Conservation (phyloP, 2,329 filamentous ascomycete species). For the Colletotrichum gigasporum region DNA sequence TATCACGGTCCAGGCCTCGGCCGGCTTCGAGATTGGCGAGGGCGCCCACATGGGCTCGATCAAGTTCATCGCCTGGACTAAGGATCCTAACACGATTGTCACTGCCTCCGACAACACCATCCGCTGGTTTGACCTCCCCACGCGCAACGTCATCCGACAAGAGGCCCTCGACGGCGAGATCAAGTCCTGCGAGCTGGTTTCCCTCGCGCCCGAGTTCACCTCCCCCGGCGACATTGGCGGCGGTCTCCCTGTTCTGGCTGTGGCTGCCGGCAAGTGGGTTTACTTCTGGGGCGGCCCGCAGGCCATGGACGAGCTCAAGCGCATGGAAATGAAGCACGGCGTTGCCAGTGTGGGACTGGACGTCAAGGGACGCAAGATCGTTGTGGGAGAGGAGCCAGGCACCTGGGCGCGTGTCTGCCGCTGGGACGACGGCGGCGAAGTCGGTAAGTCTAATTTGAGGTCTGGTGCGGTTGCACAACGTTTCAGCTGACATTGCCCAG, state of each 20-base stretch:
- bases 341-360: conserved; percentile 93
- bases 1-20: conserved; percentile 65
- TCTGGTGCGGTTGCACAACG: background rate
- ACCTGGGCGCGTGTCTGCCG: conserved; percentile 98
- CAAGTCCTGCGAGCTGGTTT: conserved; percentile 90
- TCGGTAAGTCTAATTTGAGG: conserved; percentile 61
- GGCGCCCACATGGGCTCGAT: conserved; percentile 88
- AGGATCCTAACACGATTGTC: conserved; percentile 86
- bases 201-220: conserved; percentile 67
- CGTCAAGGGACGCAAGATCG: conserved; percentile 80
- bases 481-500: conserved; percentile 51
- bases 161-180: conserved; percentile 85
- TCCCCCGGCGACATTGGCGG: conserved; percentile 71
- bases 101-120: conserved; percentile 93
- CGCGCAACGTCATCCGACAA: conserved; percentile 77
- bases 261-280: conserved; percentile 92
- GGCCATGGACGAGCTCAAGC: conserved; percentile 80
- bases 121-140: conserved; percentile 92
- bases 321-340: conserved; percentile 81
- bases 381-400: conserved; percentile 90
- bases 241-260: conserved; percentile 79
- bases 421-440: conserved; percentile 82
- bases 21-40: conserved; percentile 85
- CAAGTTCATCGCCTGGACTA: conserved; percentile 96
- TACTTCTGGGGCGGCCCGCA: conserved; percentile 87